phyloP scores from a whole-genome alignment of 2,329 filamentous ascomycete species.

The Simplicillium aogashimaense region DNA sequence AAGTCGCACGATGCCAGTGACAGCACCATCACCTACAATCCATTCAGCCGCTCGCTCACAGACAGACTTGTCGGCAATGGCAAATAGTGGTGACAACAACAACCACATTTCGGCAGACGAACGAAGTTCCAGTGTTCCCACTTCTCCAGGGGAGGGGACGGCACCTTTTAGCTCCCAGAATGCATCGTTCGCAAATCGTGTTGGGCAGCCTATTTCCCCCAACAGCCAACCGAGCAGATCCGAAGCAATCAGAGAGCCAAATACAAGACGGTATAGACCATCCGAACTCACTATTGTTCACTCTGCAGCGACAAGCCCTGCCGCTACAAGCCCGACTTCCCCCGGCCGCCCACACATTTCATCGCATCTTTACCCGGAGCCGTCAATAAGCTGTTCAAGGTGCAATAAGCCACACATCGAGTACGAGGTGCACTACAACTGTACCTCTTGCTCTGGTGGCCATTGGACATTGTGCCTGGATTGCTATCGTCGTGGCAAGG shows the following conservation, averaged over 20 bases:
- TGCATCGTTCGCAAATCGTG: slow-evolving; percentile 4
- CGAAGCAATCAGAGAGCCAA: slow-evolving; percentile 1
- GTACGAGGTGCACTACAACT: slow-evolving; percentile 81
- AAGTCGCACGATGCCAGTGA: slow-evolving; percentile 39
- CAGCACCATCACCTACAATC: slow-evolving; percentile 28
- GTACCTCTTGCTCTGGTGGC: slow-evolving; percentile 57
- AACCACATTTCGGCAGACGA: slow-evolving; percentile 21
- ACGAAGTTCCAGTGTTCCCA: slow-evolving; percentile 28
- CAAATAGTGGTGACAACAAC: no score
- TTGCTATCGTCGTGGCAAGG: slow-evolving; percentile 69
- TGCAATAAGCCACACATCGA: slow-evolving; percentile 68
- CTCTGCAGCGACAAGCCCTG: slow-evolving; percentile 20
- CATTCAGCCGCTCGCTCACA: slow-evolving; percentile 51
- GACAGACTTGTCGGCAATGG: slow-evolving; percentile 43
- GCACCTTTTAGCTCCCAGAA: slow-evolving; percentile 1
- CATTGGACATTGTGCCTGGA: slow-evolving; percentile 69
- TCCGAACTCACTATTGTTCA: slow-evolving; percentile 28
- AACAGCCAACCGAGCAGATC: not conserved
- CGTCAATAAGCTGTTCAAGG: slow-evolving; percentile 61
- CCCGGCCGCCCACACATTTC: slow-evolving; percentile 27
- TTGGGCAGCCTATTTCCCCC: not conserved
- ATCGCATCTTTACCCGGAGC: slow-evolving; percentile 53
- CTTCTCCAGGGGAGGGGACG: slow-evolving; percentile 9
- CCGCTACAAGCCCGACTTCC: slow-evolving; percentile 18
- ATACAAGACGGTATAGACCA: slow-evolving; percentile 21